phyloP scores from a whole-genome alignment of 2,329 filamentous ascomycete species.

The Onygena corvina region DNA sequence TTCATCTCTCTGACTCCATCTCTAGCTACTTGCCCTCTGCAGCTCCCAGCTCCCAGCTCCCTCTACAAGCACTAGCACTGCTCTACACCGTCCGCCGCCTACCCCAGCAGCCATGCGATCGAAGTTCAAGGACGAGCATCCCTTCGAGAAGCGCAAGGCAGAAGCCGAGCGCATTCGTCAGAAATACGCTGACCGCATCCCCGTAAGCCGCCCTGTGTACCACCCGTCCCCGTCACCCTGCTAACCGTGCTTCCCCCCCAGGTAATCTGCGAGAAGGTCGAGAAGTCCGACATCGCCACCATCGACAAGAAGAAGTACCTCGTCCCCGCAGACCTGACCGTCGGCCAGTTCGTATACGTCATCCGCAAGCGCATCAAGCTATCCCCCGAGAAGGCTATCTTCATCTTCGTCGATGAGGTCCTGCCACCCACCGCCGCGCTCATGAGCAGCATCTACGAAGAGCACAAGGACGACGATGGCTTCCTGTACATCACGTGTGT shows the following conservation, averaged over 20 bases:
- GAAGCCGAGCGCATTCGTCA: slow-evolving; percentile 98
- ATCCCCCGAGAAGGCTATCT: slow-evolving; percentile 98
- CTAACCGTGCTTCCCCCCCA: slow-evolving; percentile 29
- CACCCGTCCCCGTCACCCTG: background rate
- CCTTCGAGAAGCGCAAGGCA: slow-evolving; percentile 99
- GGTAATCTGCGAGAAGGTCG: slow-evolving; percentile 99
- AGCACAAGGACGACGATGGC: slow-evolving; percentile 82
- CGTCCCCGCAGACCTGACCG: slow-evolving; percentile 91
- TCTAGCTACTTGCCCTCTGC: background rate
- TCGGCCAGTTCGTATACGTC: slow-evolving; percentile 99
- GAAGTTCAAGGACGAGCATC: slow-evolving; percentile 99
- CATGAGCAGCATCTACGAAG: slow-evolving; percentile 99
- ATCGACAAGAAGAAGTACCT: slow-evolving; percentile 99
- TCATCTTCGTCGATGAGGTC: slow-evolving; percentile 99
- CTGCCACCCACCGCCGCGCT: slow-evolving; percentile 90
- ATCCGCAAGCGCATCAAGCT: slow-evolving; percentile 99
- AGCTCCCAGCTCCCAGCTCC: background rate
- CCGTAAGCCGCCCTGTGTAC: slow-evolving; percentile 45
- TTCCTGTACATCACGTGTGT: slow-evolving; percentile 95
- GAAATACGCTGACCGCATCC: slow-evolving; percentile 97
- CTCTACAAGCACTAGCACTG: background rate
- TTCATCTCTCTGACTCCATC: background rate
- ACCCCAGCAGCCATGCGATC: slow-evolving; percentile 69
- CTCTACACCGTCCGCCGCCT: background rate
- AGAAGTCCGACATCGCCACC: slow-evolving; percentile 97